These are phyloP conservation scores for Arctium lappa DNA, from an alignment of 129 eudicot genomes.

Conservation along the genomic window DNA sequence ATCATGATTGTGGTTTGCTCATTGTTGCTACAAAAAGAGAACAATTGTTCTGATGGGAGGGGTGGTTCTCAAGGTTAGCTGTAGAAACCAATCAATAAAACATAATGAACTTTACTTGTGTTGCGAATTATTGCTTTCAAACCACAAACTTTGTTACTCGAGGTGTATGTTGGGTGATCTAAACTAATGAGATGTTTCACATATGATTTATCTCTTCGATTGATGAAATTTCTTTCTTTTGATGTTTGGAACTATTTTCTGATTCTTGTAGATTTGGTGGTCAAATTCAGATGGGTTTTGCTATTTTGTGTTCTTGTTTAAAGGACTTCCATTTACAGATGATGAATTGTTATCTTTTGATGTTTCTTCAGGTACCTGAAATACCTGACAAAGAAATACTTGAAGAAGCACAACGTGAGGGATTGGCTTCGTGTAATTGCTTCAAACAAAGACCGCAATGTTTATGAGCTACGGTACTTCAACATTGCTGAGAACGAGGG, in stretches of 20 bases:
- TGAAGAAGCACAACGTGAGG: constrained; percentile 50
- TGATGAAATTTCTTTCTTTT: neutral
- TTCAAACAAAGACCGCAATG: constrained; percentile 45
- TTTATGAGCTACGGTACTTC: constrained; percentile 45
- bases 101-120: neutral
- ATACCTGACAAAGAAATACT: constrained; percentile 43
- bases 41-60: no score
- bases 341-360: neutral
- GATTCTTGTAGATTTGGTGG: neutral
- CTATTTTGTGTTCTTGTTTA: neutral
- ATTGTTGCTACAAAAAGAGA: neutral
- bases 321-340: neutral
- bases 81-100: neutral
- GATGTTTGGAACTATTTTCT: neutral
- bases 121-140: no score
- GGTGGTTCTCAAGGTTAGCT: neutral
- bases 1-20: neutral
- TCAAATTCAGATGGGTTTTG: neutral
- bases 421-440: constrained; percentile 52
- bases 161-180: no score
- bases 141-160: no score
- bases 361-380: constrained; percentile 31
- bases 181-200: neutral
- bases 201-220: neutral
- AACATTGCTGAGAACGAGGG: constrained; percentile 55